Base-by-base conservation (phyloP, 2,329 filamentous ascomycete genomes). In the Curvularia eragrostidis region DNA sequence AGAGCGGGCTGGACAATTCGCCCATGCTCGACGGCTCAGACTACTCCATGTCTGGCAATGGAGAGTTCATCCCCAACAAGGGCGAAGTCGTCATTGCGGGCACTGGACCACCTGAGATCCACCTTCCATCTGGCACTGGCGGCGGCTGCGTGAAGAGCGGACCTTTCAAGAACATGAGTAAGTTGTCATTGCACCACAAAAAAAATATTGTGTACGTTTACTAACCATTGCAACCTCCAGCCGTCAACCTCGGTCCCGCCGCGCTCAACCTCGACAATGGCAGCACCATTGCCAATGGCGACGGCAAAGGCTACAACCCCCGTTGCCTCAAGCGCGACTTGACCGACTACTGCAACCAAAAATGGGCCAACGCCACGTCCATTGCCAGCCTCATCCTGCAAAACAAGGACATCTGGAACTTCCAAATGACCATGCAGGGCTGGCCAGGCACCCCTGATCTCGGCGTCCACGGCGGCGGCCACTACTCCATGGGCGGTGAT, bases 1-100 rank as follows among this genome's bases (percentile, higher is more conserved):
- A 77, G 2, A 63, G 75, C 5, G 80, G 85, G 46, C 72, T 75
- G 1, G 59, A 68, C 62, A 77, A 78, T 21, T 80, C 82, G 1
- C 79, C 83, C 13, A 69, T 87, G 52, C 86, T 87, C 61, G 83
- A 85, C 62, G 85, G 85, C 49, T 82, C 80, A 52, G 79, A 77
- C 24, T 81, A 78, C 52, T 75, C 78, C 15, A 71, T 76, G 64
- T 63, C 79, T 30, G 81, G 82, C 23, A 81, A 85, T 58, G 83
- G 83, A 30, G 72, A 66, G 12, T 75, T 67, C 49, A 71, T 67
- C 23, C 48, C 61, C 7, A 65, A 64, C 2, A 65, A 64, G 18
- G 78, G 65, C 67, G 50, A 63, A 12, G 75, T 62, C 61, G 74
- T 48, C 32, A 47, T 68, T 15, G 63, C 54, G 13, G 57, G 52